Evolutionary conservation across 2,329 filamentous ascomycete genomes (phyloP).

Genomic region (Metarhizium guizhouense): DNA sequence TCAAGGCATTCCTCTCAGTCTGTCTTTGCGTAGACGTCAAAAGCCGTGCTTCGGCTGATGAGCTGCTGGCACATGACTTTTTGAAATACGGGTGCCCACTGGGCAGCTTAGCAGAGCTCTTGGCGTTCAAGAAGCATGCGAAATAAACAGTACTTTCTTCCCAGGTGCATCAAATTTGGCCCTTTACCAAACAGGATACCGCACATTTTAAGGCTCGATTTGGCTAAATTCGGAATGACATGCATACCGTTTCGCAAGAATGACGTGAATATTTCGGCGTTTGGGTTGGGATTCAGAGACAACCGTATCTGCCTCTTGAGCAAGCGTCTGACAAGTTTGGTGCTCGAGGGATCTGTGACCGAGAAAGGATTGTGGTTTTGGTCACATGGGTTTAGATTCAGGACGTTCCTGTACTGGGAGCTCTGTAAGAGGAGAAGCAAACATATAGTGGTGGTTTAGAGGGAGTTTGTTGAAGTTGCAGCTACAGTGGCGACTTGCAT

Average conservation of each 20-base stretch:
- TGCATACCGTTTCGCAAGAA: background rate
- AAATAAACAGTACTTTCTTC: constrained; percentile 37
- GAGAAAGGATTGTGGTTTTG: background rate
- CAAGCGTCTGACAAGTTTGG: background rate
- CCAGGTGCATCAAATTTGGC: background rate
- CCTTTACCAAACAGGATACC: background rate
- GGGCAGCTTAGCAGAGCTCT: constrained; percentile 72
- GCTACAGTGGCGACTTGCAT: background rate
- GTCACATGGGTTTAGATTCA: background rate
- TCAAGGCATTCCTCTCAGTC: constrained; percentile 93
- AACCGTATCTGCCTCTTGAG: background rate
- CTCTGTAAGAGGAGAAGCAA: background rate
- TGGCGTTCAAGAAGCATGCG: constrained; percentile 74
- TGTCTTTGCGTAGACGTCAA: constrained; percentile 96
- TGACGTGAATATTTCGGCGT: background rate
- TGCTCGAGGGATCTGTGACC: background rate
- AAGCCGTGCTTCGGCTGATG: constrained; percentile 82
- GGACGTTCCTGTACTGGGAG: background rate
- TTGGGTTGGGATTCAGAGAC: background rate
- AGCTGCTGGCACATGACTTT: constrained; percentile 88
- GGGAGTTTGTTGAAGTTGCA: background rate
- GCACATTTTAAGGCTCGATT: background rate
- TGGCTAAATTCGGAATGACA: background rate
- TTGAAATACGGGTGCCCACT: constrained; percentile 83
- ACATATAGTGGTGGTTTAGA: background rate